A percentile compares a stretch with the other conserved stretches of the same genome.
Conservation (phyloP, 2,329 filamentous ascomycete species). For the Bipolaris victoriae region DNA sequence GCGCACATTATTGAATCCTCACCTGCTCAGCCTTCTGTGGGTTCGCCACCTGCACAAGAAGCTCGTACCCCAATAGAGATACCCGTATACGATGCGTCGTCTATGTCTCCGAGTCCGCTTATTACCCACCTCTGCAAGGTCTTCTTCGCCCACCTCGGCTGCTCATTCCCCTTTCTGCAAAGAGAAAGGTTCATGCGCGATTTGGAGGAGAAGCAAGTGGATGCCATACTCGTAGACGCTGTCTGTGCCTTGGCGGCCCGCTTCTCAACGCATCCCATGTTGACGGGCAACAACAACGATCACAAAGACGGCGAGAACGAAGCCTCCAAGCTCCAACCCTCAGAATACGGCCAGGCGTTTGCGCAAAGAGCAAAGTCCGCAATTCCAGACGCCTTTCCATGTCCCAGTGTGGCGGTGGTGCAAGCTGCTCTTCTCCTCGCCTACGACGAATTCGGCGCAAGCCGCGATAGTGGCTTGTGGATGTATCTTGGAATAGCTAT, state of each 20-base stretch:
- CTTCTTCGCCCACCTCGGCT: slow-evolving; percentile 83
- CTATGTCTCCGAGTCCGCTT: slow-evolving; percentile 72
- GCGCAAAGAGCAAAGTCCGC: slow-evolving; percentile 83
- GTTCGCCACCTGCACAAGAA: slow-evolving; percentile 43
- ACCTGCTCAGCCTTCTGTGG: slow-evolving; percentile 38
- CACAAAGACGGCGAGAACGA: slow-evolving; percentile 41
- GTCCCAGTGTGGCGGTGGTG: slow-evolving; percentile 80
- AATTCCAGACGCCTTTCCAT: slow-evolving; percentile 81
- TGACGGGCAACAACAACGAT: slow-evolving; percentile 59
- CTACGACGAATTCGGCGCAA: slow-evolving; percentile 87
- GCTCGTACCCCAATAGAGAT: slow-evolving; percentile 52
- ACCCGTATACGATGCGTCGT: slow-evolving; percentile 79
- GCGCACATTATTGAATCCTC: slow-evolving; percentile 44
- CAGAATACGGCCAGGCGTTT: slow-evolving; percentile 77
- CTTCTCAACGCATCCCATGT: slow-evolving; percentile 69
- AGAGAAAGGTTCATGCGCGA: slow-evolving; percentile 74
- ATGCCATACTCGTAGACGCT: slow-evolving; percentile 84
- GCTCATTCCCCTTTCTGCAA: slow-evolving; percentile 83
- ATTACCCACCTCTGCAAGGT: slow-evolving; percentile 78
- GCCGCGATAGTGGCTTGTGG: slow-evolving; percentile 88
- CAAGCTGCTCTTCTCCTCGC: slow-evolving; percentile 84
- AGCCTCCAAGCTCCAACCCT: slow-evolving; percentile 48
- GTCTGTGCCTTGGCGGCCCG: slow-evolving; percentile 82
- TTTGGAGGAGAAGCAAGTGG: slow-evolving; percentile 79
- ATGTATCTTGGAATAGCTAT: slow-evolving; percentile 92